These are phyloP conservation scores for Aegilops tauschii DNA, from an alignment of 176 grass and related monocot species.

Conservation along the genomic window DNA sequence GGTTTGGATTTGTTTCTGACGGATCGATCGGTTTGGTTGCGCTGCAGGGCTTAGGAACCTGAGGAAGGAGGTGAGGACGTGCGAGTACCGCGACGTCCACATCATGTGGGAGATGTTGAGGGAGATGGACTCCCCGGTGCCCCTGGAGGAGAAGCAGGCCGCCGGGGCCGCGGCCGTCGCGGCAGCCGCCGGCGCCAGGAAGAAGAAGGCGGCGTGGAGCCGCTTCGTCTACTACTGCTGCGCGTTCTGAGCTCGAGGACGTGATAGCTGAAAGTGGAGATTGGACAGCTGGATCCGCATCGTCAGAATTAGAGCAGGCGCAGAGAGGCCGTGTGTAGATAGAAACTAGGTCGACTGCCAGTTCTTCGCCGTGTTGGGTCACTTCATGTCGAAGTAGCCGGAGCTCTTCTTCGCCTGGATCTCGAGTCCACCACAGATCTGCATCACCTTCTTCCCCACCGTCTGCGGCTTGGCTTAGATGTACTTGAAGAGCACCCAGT, in stretches of 20 bases:
- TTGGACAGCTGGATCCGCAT: neutral
- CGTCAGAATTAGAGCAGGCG: neutral
- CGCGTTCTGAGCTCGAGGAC: constrained; percentile 36
- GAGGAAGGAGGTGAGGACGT: constrained; percentile 87
- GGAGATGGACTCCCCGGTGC: constrained; percentile 39
- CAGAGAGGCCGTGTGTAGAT: neutral
- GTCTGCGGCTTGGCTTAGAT: too few species aligned
- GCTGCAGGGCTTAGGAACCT: constrained; percentile 64
- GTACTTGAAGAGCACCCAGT: too few species aligned
- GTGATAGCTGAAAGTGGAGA: neutral
- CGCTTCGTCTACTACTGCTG: constrained; percentile 62
- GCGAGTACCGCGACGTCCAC: constrained; percentile 85
- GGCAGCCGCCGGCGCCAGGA: constrained; percentile 37
- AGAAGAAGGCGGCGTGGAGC: constrained; percentile 44
- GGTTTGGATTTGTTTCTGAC: neutral
- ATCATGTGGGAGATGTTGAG: constrained; percentile 92
- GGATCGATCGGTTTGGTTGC: neutral
- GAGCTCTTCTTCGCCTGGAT: too few species aligned
- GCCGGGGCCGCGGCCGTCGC: constrained; percentile 31
- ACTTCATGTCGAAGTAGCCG: too few species aligned
- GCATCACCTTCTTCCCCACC: too few species aligned
- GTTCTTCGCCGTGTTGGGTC: too few species aligned
- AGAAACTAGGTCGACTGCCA: neutral
- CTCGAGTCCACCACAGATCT: too few species aligned
- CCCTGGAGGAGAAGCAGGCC: constrained; percentile 43